Evolutionary conservation across 805 yeast genomes (phyloP), one percentile per base, ranked within the genome.

Genomic region (Pichia californica): DNA sequence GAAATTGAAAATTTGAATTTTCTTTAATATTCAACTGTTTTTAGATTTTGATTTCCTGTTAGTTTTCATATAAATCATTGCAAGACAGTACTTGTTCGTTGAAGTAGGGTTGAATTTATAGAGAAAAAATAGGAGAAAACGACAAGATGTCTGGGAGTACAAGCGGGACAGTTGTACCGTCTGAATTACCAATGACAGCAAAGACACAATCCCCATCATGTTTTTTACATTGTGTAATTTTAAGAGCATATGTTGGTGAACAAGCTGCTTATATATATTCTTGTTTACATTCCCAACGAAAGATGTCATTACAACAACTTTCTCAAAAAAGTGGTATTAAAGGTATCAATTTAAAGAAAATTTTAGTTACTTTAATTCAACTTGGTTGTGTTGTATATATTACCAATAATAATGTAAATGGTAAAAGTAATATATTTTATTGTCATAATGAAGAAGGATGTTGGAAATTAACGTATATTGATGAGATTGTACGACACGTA

Each of bases 281-380:
- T 1, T 55, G 73, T 2, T 66, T 89, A 52, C 67, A 85, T 44
- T 73, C 82, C 43, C 72, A 81, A 50, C 94, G 95, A 13, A 70
- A 93, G 47, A 64, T 81, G 29, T 71, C 77, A 0, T 69, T 81
- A 2, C 61, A 59, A 20, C 88, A 84, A 38, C 52, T 88, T 19
- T 59, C 72, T 34, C 58, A 62, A 23, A 63, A 64, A 40, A 67
- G 81, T 3, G 62, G 65, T 8, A 57, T 83, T 38, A 73, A 81
- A 1, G 41, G 67, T 0, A 59, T 73, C 13, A 63, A 73, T 13
- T 76, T 86, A 16, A 80, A 80, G 50, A 74, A 81, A 28, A 70
- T 84, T 0, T 67, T 91, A 34, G 94, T 86, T 5, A 76, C 89
- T 7, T 66, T 91, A 54, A 70, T 89, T 32, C 96, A 91, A 62